Conservation (phyloP, 768 basidiomycete genomes). For the Mycena epipterygia region DNA sequence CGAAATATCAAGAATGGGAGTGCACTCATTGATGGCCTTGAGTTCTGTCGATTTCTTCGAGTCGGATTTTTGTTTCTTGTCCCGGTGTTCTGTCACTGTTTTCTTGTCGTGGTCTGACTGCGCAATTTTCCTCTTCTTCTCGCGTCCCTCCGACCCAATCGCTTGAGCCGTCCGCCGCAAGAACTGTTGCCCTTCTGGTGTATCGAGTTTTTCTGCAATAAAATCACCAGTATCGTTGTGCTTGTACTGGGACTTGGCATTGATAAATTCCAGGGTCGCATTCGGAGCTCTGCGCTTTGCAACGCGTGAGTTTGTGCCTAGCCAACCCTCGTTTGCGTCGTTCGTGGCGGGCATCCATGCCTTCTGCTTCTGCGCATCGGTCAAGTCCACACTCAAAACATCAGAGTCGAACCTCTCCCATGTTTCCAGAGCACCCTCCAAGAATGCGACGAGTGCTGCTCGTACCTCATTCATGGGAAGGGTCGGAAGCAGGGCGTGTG, state of each 20-base stretch:
- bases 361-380: background rate
- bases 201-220: background rate
- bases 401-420: conserved; percentile 29
- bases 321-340: conserved; percentile 17
- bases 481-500: background rate
- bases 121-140: background rate
- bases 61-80: background rate
- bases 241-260: conserved; percentile 24
- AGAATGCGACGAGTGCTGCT: conserved; percentile 27
- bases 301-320: conserved; percentile 41
- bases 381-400: conserved; percentile 7
- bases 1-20: background rate
- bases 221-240: conserved; percentile 3
- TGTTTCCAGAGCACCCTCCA: conserved; percentile 29
- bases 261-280: conserved; percentile 15
- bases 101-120: background rate
- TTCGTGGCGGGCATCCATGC: conserved; percentile 20
- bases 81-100: background rate
- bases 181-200: background rate
- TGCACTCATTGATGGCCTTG: background rate
- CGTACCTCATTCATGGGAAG: background rate
- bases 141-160: background rate
- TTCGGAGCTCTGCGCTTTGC: conserved; percentile 15
- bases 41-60: background rate
- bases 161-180: background rate